Evolutionary conservation across 805 yeast genomes (phyloP), one percentile per base, ranked within the genome.

Genomic region (Wickerhamomyces subpelliculosus): DNA sequence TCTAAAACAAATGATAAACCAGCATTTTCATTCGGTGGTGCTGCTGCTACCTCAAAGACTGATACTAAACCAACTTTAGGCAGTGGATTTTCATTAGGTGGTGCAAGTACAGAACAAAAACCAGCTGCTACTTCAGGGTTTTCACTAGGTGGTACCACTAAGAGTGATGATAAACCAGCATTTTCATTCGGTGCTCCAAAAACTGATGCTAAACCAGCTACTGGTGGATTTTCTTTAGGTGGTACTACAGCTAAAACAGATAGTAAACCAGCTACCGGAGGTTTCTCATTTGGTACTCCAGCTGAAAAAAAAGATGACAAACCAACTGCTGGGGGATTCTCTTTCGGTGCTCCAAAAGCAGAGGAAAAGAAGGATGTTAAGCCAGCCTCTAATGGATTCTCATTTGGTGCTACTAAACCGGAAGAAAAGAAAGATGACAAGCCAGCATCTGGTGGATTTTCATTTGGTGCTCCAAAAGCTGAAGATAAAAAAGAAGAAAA

Each of bases 211-310:
- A 36, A 18, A 17, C 35, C 37, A 13, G 54, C 55, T n/a, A n/a
- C n/a, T n/a, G n/a, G n/a, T n/a, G n/a, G n/a, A n/a, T 51, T 55
- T 4, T 42, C 55, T 5, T 52, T 57, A 38, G 52, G 54, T 14
- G 41, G 39, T 17, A 33, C 46, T 5, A 46, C 38, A 27, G 42
- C 36, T 21, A 39, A 41, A 30, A 47, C 37, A 13, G 40, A 50
- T 14, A 27, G 34, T 29, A 43, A 42, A n/a, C 38, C 46, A 31
- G 21, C 40, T n/a, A n/a, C n/a, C 29, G 26, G 34, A 12, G 33
- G 57, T 23, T 48, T 56, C 30, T 52, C 64, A 18, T 54, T 62
- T 30, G 54, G 54, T 30, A 36, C 43, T 19, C 39, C 48, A 9
- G 48, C 39, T 12, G 50, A 46, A 21, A 50, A 40, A 3, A 36